phyloP scores from a whole-genome alignment of 2,329 filamentous ascomycete genomes.

The Neonectria sp. region DNA sequence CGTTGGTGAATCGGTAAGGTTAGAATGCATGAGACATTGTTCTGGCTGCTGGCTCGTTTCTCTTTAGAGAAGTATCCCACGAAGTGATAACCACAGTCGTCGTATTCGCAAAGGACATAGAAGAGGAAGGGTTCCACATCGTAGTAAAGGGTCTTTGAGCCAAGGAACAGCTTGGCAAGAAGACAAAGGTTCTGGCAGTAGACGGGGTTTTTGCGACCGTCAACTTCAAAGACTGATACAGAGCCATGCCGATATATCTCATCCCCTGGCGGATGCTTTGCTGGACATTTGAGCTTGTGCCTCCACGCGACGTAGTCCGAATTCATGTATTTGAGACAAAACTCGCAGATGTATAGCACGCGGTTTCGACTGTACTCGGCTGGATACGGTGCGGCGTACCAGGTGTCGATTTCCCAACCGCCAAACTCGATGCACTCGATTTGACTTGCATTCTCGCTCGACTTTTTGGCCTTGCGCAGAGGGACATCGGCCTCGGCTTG shows the following conservation, averaged over 20 bases:
- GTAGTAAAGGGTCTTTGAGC: slow-evolving; percentile 98
- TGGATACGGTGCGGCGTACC: slow-evolving; percentile 98
- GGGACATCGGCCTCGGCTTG: slow-evolving; percentile 76
- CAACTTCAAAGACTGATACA: slow-evolving; percentile 96
- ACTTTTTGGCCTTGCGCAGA: slow-evolving; percentile 78
- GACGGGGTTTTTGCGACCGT: slow-evolving; percentile 96
- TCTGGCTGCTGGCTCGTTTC: slow-evolving; percentile 92
- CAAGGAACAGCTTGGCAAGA: slow-evolving; percentile 96
- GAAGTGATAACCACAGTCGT: slow-evolving; percentile 93
- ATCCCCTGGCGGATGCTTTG: slow-evolving; percentile 96
- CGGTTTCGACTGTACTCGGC: slow-evolving; percentile 98
- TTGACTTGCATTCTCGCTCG: slow-evolving; percentile 90
- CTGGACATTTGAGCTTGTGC: slow-evolving; percentile 96
- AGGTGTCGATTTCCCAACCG: slow-evolving; percentile 97
- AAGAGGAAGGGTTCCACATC: slow-evolving; percentile 98
- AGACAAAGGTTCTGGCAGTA: slow-evolving; percentile 99
- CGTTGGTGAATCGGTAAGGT: slow-evolving; percentile 97
- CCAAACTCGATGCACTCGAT: slow-evolving; percentile 99
- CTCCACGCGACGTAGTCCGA: slow-evolving; percentile 98
- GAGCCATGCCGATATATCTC: slow-evolving; percentile 96
- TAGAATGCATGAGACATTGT: slow-evolving; percentile 98
- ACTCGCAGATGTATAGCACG: slow-evolving; percentile 99
- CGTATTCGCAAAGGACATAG: slow-evolving; percentile 96
- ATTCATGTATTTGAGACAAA: slow-evolving; percentile 99
- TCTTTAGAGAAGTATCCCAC: slow-evolving; percentile 99